phyloP scores from a whole-genome alignment of 2,329 filamentous ascomycete genomes.

The Fusarium praegraminearum region DNA sequence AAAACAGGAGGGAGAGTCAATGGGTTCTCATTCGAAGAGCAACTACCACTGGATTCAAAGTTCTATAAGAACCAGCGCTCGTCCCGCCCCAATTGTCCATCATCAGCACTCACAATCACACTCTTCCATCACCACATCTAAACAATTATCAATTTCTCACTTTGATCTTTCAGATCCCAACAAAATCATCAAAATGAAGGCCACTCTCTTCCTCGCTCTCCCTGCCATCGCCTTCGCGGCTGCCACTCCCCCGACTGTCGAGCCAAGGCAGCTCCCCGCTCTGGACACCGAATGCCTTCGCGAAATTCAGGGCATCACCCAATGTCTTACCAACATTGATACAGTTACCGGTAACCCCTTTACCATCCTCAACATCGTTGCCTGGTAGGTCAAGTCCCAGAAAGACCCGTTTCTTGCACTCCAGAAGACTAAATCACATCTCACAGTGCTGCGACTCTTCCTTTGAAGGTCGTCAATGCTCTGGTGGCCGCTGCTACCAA shows the following conservation, averaged over 20 bases:
- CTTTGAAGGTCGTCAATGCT: fast-evolving
- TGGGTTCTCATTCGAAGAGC: fast-evolving
- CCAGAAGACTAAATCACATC: background rate
- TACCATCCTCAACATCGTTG: fast-evolving
- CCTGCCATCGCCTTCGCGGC: constrained; percentile 22
- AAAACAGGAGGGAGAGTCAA: fast-evolving
- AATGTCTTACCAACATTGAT: background rate
- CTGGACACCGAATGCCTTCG: fast-evolving
- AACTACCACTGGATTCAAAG: fast-evolving
- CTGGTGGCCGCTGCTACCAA: fast-evolving
- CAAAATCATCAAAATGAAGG: constrained; percentile 19
- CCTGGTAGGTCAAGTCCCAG: background rate
- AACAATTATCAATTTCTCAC: background rate
- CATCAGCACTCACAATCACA: constrained; percentile 15
- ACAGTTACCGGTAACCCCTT: background rate
- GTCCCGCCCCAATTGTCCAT: background rate
- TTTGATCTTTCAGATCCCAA: background rate
- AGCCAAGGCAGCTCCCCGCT: constrained; percentile 12
- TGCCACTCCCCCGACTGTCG: constrained; percentile 4
- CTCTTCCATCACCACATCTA: background rate
- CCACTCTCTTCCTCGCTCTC: constrained; percentile 10
- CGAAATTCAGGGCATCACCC: fast-evolving
- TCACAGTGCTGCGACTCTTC: fast-evolving
- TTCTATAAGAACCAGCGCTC: constrained; percentile 16
- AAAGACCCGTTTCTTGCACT: background rate